These are phyloP conservation scores for Alternaria arborescens DNA, from an alignment of 2,329 filamentous ascomycete genomes.

Conservation along the genomic window DNA sequence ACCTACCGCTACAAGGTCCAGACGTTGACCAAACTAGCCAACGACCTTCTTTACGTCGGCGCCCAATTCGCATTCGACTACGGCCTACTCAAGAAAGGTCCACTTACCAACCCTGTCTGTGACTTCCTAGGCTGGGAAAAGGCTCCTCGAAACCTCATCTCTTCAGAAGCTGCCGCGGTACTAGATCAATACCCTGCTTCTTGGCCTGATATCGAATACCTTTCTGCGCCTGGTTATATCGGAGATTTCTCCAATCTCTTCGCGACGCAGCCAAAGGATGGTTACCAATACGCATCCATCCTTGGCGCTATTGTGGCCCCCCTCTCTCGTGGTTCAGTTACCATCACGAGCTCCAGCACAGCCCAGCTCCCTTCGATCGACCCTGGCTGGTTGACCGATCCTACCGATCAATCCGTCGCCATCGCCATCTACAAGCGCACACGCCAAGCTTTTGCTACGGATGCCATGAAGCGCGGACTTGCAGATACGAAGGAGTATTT, in stretches of 20 bases:
- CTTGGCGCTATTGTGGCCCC: constrained; percentile 43
- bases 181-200: constrained; percentile 24
- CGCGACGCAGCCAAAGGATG: constrained; percentile 31
- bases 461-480: constrained; percentile 25
- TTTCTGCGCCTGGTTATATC: constrained; percentile 23
- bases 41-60: constrained; percentile 24
- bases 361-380: constrained; percentile 42
- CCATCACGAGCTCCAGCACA: constrained; percentile 38
- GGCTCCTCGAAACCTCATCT: constrained; percentile 21
- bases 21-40: constrained; percentile 29
- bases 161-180: constrained; percentile 7
- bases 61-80: constrained; percentile 10
- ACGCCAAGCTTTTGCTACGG: constrained; percentile 36
- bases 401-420: constrained; percentile 42
- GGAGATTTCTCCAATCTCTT: constrained; percentile 28
- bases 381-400: constrained; percentile 48
- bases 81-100: constrained; percentile 22
- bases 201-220: constrained; percentile 44
- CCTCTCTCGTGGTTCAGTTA: constrained; percentile 48
- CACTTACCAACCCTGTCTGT: constrained; percentile 29
- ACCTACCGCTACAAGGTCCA: constrained; percentile 29
- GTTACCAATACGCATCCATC: constrained; percentile 46
- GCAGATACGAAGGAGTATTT: constrained; percentile 27
- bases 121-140: constrained; percentile 42
- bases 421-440: constrained; percentile 44